Base-by-base conservation (phyloP, 805 yeast genomes). In the Debaryomyces castellii region DNA sequence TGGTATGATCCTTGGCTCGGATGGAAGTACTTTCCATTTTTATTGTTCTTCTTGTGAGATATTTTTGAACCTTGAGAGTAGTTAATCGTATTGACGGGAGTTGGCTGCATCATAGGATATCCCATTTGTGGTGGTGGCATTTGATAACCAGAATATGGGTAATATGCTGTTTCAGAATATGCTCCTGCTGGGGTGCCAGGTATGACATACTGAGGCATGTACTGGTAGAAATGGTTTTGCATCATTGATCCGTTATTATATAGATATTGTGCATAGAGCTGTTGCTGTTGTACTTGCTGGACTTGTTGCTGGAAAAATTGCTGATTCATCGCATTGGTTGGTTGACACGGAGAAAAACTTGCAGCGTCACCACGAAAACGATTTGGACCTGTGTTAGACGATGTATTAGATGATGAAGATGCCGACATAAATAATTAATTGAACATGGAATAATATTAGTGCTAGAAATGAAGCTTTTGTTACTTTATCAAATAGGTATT, bases 331-430 rank as follows among this genome's bases (percentile, higher is more conserved):
- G 44, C 28, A 25, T 46, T 47, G 32, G 54, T 54, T 37, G 45
- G 51, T 28, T 52, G 54, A 23, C 59, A 54, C n/a, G 73, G 73
- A 17, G 64, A 59, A 45, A 68, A 68, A 36, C 64, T 62, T 45
- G 69, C 67, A 14, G 70, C 72, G 55, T 67, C 72, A 33, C 66
- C 63, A 53, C 72, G 69, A 54, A 68, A 68, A 42, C 70, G 66
- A 49, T 57, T 57, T 42, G 70, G 62, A 7, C 71, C 69, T 34
- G 64, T 47, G 41, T 53, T 57, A 12, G 42, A 33, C 17, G 62
- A 50, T 34, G 64, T 51, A 39, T 59, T 59, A 42, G 63, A 53
- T 43, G 64, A 51, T 47, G 61, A 58, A 27, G 58, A 49, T 28
- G 57, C 45, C 25, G 58, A 52, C 60, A 51, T 52, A 44, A 44